Base-by-base conservation (phyloP, 2,329 filamentous ascomycete genomes). In the Xylariaceae sp. region DNA sequence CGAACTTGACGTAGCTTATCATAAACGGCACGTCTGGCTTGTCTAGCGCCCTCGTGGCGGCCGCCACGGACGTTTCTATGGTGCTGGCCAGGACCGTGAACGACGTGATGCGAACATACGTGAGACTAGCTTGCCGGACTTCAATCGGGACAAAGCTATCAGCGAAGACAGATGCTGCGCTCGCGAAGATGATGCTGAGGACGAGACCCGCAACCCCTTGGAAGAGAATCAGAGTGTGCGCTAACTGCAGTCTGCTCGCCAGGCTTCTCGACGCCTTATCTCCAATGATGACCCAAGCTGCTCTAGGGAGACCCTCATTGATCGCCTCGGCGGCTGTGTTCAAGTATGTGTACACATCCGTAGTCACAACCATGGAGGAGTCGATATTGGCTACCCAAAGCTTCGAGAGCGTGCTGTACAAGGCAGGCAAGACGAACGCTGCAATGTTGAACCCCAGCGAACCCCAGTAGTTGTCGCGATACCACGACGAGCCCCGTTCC, bases 331-430 rank as follows among this genome's bases (percentile, higher is more conserved):
- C 82, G 0, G 89, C 77, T 0, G 85, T 80, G 17, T 81, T 79
- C 60, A 90, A 88, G 70, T 90, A 90, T 0, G 85, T 89, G 71
- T 88, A 89, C 0, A 80, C 75, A 59, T 88, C 85, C 0, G 84
- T 88, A 0, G 83, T 87, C 15, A 81, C 84, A 1, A 88, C 83
- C 62, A 83, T 76, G 1, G 78, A 81, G 0, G 82, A 73, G 69
- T 89, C 84, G 57, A 90, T 88, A 57, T 82, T 80, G 2, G 87
- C 85, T 2, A 90, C 80, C 88, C 86, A 90, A 15, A 89, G 76
- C 67, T 90, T 90, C 53, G 81, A 82, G 0, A 90, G 78, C 0
- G 87, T 90, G 39, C 73, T 72, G 67, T 90, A 89, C 0, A 90
- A 74, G 0, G 87, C 87, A 0, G 86, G 87, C 0, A 90, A 78